Evolutionary conservation across 352 stramenopile genomes (phyloP).

Genomic region (Halophytophthora polymorphica): DNA sequence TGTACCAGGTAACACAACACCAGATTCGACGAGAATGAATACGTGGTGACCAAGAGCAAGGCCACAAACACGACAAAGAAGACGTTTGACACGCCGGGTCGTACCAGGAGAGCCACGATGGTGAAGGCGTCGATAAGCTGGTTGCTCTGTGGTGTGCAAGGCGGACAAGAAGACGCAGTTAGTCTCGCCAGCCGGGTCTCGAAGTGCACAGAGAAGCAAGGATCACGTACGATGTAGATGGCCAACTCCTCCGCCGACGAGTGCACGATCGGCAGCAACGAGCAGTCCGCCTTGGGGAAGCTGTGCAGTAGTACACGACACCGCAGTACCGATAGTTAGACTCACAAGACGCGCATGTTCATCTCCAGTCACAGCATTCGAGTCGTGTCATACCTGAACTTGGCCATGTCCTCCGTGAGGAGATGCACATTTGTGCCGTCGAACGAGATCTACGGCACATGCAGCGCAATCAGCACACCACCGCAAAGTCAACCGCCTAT

Average conservation of each 20-base stretch:
- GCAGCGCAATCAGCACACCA: conserved; percentile 1
- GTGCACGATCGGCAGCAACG: conserved; percentile 95
- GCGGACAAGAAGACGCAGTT: background rate
- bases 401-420: conserved; percentile 92
- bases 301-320: conserved; percentile 20
- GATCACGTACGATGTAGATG: conserved; percentile 91
- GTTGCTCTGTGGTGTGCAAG: conserved; percentile 55
- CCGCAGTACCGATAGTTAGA: background rate
- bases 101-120: conserved; percentile 64
- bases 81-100: background rate
- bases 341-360: background rate
- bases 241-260: conserved; percentile 96
- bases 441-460: conserved; percentile 63
- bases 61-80: background rate
- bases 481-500: background rate
- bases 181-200: background rate
- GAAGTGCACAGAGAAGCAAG: background rate
- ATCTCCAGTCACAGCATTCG: background rate
- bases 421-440: conserved; percentile 88
- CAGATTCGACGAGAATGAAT: background rate
- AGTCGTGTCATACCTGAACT: conserved; percentile 75
- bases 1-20: conserved; percentile 12
- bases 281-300: conserved; percentile 94
- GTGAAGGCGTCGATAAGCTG: conserved; percentile 86
- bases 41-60: background rate